phyloP scores from a whole-genome alignment of 164 flowering plant species.

The Sedum album region DNA sequence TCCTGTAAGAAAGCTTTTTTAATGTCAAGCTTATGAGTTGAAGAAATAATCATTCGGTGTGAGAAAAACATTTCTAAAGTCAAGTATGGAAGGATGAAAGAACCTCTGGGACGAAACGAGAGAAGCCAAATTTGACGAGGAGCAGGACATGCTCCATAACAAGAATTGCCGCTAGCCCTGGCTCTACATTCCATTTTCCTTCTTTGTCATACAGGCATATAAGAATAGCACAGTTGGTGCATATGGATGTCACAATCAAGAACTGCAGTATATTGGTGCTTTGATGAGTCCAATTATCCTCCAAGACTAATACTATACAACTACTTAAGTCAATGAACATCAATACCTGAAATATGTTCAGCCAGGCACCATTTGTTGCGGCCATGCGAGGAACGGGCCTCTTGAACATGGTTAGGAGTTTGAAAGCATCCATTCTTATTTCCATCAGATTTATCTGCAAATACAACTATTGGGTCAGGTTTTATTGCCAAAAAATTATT shows the following conservation, averaged over 20 bases:
- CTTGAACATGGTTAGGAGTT: conserved; percentile 63
- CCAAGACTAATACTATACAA: no score
- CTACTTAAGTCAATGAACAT: neutral
- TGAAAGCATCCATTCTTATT: conserved; percentile 83
- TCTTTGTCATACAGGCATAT: conserved; percentile 12
- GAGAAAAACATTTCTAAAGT: no score
- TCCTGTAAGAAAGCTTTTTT: conserved; percentile 25
- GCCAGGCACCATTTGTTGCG: conserved; percentile 92
- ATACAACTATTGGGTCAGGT: neutral
- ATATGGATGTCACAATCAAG: conserved; percentile 40
- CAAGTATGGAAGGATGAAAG: neutral
- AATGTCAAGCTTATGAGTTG: no score
- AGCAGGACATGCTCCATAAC: conserved; percentile 77
- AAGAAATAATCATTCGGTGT: neutral
- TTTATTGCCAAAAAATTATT: no score
- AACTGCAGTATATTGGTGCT: conserved; percentile 34
- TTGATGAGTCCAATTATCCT: neutral
- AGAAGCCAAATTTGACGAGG: conserved; percentile 72
- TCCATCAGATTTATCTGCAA: conserved; percentile 73
- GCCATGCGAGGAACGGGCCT: conserved; percentile 82
- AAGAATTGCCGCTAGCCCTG: conserved; percentile 91
- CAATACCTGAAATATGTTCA: conserved; percentile 81
- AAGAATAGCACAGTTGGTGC: conserved; percentile 15
- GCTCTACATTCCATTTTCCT: conserved; percentile 37
- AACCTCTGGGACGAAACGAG: conserved; percentile 88